Percentiles rank a stretch among this genome's conserved stretches.
These are phyloP conservation scores for Phytophthora constricta DNA, from an alignment of 352 stramenopile species.

Conservation along the genomic window DNA sequence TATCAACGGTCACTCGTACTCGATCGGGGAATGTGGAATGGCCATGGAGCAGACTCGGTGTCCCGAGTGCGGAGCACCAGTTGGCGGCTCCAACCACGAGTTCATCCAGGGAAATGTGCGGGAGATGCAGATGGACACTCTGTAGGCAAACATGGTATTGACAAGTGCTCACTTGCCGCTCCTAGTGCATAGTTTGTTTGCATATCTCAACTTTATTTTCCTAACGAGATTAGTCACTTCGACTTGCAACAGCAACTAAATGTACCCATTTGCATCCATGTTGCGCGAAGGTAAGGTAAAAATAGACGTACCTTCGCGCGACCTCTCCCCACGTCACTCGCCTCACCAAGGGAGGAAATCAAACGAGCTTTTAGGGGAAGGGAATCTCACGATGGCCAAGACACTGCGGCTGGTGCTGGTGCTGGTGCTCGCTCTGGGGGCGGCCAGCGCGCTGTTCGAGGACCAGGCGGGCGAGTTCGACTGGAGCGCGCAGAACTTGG, in stretches of 20 bases:
- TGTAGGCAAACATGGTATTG: too few relatives aligned
- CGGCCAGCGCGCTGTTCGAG: constrained; percentile 57
- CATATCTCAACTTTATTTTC: too few relatives aligned
- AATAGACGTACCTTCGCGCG: neutral
- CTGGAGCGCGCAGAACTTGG: constrained; percentile 76
- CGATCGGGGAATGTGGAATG: constrained; percentile 83
- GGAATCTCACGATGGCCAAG: constrained; percentile 18
- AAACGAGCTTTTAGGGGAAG: neutral
- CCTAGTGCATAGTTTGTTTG: too few relatives aligned
- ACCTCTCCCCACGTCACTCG: neutral
- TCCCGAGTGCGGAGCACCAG: constrained; percentile 67
- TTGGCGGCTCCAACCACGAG: constrained; percentile 64
- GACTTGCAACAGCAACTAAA: neutral
- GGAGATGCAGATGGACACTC: constrained; percentile 25
- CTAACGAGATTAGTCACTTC: too few relatives aligned
- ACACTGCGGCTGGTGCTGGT: constrained; percentile 37
- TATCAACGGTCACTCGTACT: constrained; percentile 83
- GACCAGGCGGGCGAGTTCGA: constrained; percentile 84
- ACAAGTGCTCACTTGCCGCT: too few relatives aligned
- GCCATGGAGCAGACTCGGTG: constrained; percentile 72
- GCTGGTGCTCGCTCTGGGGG: constrained; percentile 35
- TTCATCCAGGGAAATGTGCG: constrained; percentile 14
- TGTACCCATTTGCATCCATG: neutral
- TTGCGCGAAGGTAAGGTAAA: neutral
- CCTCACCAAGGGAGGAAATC: neutral